phyloP scores from a whole-genome alignment of 2,329 filamentous ascomycete genomes.

The Atkinsonella hypoxylon region DNA sequence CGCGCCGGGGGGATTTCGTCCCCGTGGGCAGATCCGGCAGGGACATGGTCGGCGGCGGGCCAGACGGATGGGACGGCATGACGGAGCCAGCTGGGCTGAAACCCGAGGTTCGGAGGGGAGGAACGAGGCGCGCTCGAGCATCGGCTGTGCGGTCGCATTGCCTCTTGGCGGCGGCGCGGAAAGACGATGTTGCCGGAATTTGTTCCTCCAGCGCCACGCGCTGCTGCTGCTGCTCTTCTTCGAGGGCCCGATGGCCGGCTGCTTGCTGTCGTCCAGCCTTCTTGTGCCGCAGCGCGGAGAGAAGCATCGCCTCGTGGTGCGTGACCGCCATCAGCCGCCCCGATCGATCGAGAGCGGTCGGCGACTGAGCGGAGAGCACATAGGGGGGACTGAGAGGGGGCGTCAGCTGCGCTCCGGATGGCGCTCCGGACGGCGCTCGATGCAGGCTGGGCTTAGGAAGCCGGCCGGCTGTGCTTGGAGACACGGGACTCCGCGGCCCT shows the following conservation, averaged over 20 bases:
- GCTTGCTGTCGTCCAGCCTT: slow-evolving; percentile 41
- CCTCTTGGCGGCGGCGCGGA: not conserved
- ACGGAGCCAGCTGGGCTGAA: not conserved
- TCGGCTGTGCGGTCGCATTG: not conserved
- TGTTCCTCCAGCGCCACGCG: not conserved
- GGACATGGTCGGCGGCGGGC: slow-evolving; percentile 4
- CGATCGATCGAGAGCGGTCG: slow-evolving; percentile 11
- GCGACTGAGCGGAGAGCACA: slow-evolving; percentile 33
- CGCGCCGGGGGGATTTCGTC: not conserved
- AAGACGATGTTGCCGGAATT: slow-evolving; percentile 21
- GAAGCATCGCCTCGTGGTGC: slow-evolving; percentile 44
- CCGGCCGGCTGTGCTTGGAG: not conserved
- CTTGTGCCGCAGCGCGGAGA: slow-evolving; percentile 44
- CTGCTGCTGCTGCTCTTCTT: slow-evolving; percentile 12
- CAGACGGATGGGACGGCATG: not conserved
- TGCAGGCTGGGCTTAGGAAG: not conserved
- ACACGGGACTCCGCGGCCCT: slow-evolving; percentile 1
- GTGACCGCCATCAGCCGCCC: slow-evolving; percentile 40
- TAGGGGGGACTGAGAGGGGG: slow-evolving; percentile 41
- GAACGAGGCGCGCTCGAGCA: not conserved
- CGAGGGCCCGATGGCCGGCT: slow-evolving; percentile 30
- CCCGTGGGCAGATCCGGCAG: slow-evolving; percentile 4
- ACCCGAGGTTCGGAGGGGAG: not conserved
- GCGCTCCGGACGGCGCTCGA: slow-evolving; percentile 14
- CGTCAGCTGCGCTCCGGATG: slow-evolving; percentile 30